phyloP scores from a whole-genome alignment of 2,329 filamentous ascomycete genomes.

The Fusarium scirpi region DNA sequence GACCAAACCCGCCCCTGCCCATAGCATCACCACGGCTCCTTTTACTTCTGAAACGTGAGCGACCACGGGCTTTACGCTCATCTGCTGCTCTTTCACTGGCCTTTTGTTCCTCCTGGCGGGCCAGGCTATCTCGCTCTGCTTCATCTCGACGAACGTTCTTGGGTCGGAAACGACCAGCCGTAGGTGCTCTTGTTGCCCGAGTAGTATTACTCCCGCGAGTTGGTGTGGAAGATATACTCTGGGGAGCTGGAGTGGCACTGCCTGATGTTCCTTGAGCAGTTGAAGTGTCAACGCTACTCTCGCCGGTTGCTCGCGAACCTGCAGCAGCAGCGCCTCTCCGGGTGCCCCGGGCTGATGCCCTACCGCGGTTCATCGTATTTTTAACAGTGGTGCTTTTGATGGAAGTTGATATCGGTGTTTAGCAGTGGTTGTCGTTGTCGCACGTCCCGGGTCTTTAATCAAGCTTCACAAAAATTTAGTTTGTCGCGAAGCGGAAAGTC shows the following conservation, averaged over 20 bases:
- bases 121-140: conserved; percentile 61
- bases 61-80: conserved; percentile 54
- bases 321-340: conserved; percentile 49
- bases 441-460: conserved; percentile 17
- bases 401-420: background rate
- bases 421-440: conserved; percentile 12
- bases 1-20: conserved; percentile 56
- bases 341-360: conserved; percentile 50
- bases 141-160: conserved; percentile 64
- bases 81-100: conserved; percentile 56
- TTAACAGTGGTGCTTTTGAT: too few relatives aligned
- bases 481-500: conserved; percentile 34
- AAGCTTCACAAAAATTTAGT: conserved; percentile 48
- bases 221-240: conserved; percentile 44
- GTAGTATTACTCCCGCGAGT: conserved; percentile 52
- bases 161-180: conserved; percentile 59
- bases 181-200: conserved; percentile 53
- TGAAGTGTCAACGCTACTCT: conserved; percentile 31
- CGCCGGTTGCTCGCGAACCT: conserved; percentile 40
- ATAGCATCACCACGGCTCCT: conserved; percentile 60
- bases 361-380: conserved; percentile 51
- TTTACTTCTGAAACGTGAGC: conserved; percentile 57
- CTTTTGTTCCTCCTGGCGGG: conserved; percentile 59
- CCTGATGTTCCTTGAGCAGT: conserved; percentile 35
- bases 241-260: conserved; percentile 27